phyloP scores from a whole-genome alignment of 768 basidiomycete species.

The Macrolepiota albuminosa region DNA sequence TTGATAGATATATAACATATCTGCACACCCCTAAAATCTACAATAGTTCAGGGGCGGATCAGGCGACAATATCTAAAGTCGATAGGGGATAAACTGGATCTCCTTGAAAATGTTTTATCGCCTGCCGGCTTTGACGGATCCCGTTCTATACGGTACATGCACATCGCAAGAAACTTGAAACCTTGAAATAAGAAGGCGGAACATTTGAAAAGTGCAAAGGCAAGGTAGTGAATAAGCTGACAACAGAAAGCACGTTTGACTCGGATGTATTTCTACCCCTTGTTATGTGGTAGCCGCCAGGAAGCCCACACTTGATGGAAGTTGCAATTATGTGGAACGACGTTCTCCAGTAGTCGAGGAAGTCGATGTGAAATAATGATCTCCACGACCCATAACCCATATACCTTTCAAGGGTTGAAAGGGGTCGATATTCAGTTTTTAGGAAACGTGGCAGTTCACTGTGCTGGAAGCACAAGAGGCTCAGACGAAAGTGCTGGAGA shows the following conservation, averaged over 20 bases:
- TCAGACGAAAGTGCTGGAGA: too few relatives aligned
- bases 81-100: background rate
- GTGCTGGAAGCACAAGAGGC: background rate
- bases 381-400: background rate
- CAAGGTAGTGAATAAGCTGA: background rate
- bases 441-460: background rate
- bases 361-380: background rate
- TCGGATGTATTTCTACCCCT: background rate
- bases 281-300: background rate
- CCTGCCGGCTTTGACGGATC: conserved; percentile 5
- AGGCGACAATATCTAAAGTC: background rate
- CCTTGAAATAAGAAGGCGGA: background rate
- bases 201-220: background rate
- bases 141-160: background rate
- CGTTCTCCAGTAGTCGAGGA: background rate
- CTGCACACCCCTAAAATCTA: background rate
- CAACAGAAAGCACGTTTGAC: background rate
- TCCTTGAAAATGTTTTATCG: background rate
- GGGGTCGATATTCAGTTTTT: background rate
- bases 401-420: background rate
- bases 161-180: background rate
- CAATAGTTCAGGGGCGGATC: background rate
- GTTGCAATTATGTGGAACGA: background rate
- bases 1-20: background rate
- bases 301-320: background rate